These are phyloP conservation scores for Ganoderma multipileum DNA, from an alignment of 1,284 basidiomycete species.

Conservation along the genomic window DNA sequence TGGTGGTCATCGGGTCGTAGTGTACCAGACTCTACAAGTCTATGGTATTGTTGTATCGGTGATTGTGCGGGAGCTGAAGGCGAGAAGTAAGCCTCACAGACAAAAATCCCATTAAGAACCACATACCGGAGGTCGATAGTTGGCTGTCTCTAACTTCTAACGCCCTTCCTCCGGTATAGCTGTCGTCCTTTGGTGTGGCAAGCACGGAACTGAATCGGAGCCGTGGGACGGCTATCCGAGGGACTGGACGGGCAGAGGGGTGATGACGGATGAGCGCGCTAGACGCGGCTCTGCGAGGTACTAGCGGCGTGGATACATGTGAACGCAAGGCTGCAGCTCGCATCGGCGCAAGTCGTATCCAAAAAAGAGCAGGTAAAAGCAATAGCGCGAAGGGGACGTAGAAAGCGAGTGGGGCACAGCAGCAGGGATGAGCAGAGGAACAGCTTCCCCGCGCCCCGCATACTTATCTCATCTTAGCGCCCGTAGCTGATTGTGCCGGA, in stretches of 20 bases:
- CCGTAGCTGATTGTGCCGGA: conserved; percentile 1
- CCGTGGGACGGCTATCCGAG: conserved; percentile 20
- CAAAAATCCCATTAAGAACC: background rate
- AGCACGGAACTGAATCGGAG: conserved; percentile 31
- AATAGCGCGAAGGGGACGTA: background rate
- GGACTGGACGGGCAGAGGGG: conserved; percentile 21
- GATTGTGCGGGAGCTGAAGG: conserved; percentile 33
- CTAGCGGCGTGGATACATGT: conserved; percentile 14
- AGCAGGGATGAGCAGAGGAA: background rate
- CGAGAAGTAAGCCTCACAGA: background rate
- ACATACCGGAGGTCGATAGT: conserved; percentile 11
- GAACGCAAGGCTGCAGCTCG: conserved; percentile 23
- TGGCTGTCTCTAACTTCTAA: conserved; percentile 16
- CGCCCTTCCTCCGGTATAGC: conserved; percentile 3
- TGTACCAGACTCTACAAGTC: conserved; percentile 74
- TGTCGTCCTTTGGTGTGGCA: conserved; percentile 17
- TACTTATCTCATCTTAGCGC: conserved; percentile 26
- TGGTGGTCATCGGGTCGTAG: conserved; percentile 87
- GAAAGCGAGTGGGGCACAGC: background rate
- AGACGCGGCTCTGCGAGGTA: conserved; percentile 17
- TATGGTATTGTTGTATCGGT: conserved; percentile 77
- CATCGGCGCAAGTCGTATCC: conserved; percentile 11
- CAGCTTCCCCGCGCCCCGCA: background rate
- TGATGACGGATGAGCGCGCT: conserved; percentile 15
- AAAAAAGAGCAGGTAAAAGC: background rate